Conservation (phyloP, 768 basidiomycete genomes). For the Zangia roseola region DNA sequence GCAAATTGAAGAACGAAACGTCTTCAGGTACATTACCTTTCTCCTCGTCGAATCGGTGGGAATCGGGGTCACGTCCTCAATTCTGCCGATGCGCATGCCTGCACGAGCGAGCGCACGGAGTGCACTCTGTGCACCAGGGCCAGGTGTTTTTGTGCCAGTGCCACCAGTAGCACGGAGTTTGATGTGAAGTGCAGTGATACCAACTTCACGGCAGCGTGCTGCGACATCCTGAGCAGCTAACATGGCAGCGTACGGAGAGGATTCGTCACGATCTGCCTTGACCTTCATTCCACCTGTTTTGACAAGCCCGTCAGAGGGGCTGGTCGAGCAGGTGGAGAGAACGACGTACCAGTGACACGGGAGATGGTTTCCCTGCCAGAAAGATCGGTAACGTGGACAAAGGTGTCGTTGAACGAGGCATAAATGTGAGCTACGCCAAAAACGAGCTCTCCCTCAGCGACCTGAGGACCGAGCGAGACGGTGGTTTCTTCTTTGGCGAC, state of each 20-base stretch:
- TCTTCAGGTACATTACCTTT: constrained; percentile 59
- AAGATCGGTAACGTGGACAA: constrained; percentile 98
- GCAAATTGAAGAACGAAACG: not conserved
- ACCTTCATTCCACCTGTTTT: constrained; percentile 95
- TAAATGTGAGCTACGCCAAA: constrained; percentile 99
- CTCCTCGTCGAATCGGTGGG: constrained; percentile 96
- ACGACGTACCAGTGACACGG: constrained; percentile 83
- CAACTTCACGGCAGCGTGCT: constrained; percentile 94
- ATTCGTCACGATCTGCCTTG: constrained; percentile 99
- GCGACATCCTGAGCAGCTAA: constrained; percentile 98
- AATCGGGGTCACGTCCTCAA: constrained; percentile 97
- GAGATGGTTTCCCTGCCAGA: constrained; percentile 99
- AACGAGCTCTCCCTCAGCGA: constrained; percentile 93
- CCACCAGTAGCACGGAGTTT: constrained; percentile 98
- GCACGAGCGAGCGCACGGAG: constrained; percentile 97
- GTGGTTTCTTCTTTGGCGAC: constrained; percentile 76
- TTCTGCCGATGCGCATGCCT: constrained; percentile 96
- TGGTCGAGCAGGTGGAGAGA: not conserved
- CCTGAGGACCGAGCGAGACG: constrained; percentile 92
- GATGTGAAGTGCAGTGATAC: constrained; percentile 97
- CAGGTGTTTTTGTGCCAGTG: constrained; percentile 98
- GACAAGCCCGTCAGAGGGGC: not conserved
- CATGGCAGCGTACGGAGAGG: constrained; percentile 96
- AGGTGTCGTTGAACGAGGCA: constrained; percentile 99
- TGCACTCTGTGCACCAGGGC: constrained; percentile 97